Percentiles rank a stretch among this genome's conserved stretches.
phyloP scores from a whole-genome alignment of 1,284 basidiomycete genomes.

The Tremellales sp. region DNA sequence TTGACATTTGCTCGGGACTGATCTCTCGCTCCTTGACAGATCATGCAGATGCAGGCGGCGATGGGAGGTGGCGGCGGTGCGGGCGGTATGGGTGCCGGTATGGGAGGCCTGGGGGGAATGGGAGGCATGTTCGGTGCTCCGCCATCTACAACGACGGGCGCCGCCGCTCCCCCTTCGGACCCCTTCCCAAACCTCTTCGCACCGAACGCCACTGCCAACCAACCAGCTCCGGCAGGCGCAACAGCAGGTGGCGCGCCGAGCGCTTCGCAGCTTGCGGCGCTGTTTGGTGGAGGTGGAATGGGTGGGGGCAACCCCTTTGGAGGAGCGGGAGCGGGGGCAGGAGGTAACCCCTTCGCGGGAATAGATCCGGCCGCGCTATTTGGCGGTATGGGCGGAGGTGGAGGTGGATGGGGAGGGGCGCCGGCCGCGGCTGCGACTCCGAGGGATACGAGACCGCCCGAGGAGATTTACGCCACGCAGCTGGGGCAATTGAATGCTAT shows the following conservation, averaged over 20 bases:
- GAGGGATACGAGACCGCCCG: slow-evolving; percentile 66
- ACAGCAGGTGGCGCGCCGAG: slow-evolving; percentile 12
- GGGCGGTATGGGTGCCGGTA: slow-evolving; percentile 20
- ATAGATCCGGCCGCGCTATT: slow-evolving; percentile 55
- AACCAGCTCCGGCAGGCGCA: neutral
- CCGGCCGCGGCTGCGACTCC: slow-evolving; percentile 35
- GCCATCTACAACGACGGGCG: slow-evolving; percentile 19
- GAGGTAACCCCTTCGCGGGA: slow-evolving; percentile 31
- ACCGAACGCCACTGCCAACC: slow-evolving; percentile 9
- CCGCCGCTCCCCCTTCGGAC: slow-evolving; percentile 29
- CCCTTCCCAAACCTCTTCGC: slow-evolving; percentile 46
- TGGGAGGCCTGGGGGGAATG: slow-evolving; percentile 25
- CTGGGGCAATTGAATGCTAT: slow-evolving; percentile 52
- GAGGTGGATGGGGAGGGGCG: slow-evolving; percentile 27
- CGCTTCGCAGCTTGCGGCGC: slow-evolving; percentile 33
- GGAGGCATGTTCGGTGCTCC: slow-evolving; percentile 27
- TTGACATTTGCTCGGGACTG: neutral
- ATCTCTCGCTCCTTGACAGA: slow-evolving; percentile 46
- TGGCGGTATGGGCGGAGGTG: slow-evolving; percentile 29
- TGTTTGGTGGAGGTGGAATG: slow-evolving; percentile 20
- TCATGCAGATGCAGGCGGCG: slow-evolving; percentile 68
- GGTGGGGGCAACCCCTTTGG: slow-evolving; percentile 10
- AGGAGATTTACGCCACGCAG: slow-evolving; percentile 84
- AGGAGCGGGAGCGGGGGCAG: slow-evolving; percentile 14
- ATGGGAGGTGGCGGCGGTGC: slow-evolving; percentile 39